phyloP scores from a whole-genome alignment of 208 protist species.

The Endotrypanum monterogeii region DNA sequence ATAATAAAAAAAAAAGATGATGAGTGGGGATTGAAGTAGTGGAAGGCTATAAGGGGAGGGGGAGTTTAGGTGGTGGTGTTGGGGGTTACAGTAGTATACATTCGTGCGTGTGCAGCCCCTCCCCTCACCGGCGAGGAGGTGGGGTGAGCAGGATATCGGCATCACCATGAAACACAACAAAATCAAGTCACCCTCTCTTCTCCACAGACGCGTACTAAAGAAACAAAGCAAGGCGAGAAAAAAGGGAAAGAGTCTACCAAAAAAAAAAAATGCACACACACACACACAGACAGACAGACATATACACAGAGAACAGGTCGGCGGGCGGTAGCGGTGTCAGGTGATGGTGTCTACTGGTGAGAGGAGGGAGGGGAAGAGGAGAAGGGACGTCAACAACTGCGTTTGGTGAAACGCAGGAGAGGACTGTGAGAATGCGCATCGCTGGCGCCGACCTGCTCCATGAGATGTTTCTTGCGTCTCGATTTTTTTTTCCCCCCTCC shows the following conservation, averaged over 20 bases:
- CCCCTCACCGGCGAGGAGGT: not conserved
- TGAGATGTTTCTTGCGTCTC: not conserved
- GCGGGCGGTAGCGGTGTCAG: too few species aligned
- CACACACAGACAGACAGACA: not conserved
- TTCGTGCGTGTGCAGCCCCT: slow-evolving; percentile 1
- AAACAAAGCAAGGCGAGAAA: not conserved
- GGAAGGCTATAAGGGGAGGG: too few species aligned
- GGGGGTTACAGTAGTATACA: not conserved
- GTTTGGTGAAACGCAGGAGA: too few species aligned
- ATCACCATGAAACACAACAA: not conserved
- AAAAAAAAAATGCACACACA: not conserved
- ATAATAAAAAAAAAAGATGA: too few species aligned
- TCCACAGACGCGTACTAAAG: too few species aligned
- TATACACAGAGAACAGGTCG: not conserved
- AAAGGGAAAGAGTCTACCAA: not conserved
- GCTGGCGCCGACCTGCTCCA: not conserved
- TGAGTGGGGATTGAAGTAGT: too few species aligned
- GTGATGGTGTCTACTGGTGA: not conserved
- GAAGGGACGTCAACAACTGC: too few species aligned
- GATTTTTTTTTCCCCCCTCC: too few species aligned
- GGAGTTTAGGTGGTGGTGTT: too few species aligned
- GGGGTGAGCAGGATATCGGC: not conserved
- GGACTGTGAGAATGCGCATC: too few species aligned
- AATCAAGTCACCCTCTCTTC: not conserved
- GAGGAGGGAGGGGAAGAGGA: too few species aligned